These are phyloP conservation scores for Calonectria pteridis DNA, from an alignment of 2,329 filamentous ascomycete species.

Conservation along the genomic window DNA sequence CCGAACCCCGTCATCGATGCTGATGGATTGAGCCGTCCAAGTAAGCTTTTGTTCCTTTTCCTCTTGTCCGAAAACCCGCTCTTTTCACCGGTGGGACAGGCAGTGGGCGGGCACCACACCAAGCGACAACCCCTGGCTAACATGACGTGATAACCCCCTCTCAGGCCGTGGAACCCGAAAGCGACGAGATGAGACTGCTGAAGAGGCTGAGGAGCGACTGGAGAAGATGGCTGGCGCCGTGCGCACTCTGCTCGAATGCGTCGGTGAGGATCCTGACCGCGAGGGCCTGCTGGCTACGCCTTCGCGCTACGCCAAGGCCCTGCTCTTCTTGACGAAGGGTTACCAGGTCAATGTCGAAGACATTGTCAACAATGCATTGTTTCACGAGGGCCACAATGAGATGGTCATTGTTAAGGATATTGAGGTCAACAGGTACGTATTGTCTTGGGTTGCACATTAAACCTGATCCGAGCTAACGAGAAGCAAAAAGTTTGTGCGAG, in stretches of 20 bases:
- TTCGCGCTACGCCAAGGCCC: constrained; percentile 91
- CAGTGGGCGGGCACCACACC: neutral
- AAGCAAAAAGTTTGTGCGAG: constrained; percentile 77
- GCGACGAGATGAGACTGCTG: constrained; percentile 67
- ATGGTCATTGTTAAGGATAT: constrained; percentile 99
- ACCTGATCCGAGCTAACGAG: neutral
- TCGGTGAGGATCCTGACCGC: constrained; percentile 76
- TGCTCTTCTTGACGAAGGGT: constrained; percentile 96
- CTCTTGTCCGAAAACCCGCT: neutral
- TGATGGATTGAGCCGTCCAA: constrained; percentile 71
- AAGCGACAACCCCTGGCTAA: constrained; percentile 10
- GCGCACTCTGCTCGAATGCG: constrained; percentile 75
- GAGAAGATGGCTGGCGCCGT: constrained; percentile 73
- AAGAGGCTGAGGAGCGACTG: constrained; percentile 61
- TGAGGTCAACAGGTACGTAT: constrained; percentile 76
- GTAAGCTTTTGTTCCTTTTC: constrained; percentile 46
- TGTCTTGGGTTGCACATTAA: neutral
- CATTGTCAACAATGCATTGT: constrained; percentile 93
- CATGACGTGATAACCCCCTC: constrained; percentile 23
- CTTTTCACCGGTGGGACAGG: neutral
- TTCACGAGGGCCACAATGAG: constrained; percentile 97
- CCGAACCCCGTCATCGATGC: constrained; percentile 71
- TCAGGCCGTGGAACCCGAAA: constrained; percentile 74
- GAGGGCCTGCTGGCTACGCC: constrained; percentile 78
- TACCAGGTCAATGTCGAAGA: constrained; percentile 95